These are phyloP conservation scores for Leccinum subgranulosum DNA, from an alignment of 768 basidiomycete species.

Conservation along the genomic window DNA sequence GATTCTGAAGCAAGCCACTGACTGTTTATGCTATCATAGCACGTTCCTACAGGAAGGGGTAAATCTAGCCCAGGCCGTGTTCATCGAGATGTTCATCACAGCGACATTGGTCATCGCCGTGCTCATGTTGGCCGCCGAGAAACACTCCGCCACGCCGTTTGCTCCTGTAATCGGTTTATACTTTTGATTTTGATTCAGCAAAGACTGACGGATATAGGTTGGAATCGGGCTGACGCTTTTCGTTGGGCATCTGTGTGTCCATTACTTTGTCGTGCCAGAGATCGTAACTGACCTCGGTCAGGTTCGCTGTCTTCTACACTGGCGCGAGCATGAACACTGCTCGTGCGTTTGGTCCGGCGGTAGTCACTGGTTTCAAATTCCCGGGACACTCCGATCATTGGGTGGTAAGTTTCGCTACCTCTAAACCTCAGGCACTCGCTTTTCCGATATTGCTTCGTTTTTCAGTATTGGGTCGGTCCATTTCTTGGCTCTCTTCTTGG, in stretches of 20 bases:
- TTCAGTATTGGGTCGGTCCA: conserved; percentile 70
- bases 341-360: conserved; percentile 67
- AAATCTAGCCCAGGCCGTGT: conserved; percentile 56
- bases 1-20: neutral
- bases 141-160: conserved; percentile 62
- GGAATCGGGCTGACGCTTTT: conserved; percentile 68
- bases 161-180: conserved; percentile 49
- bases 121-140: conserved; percentile 73
- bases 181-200: neutral
- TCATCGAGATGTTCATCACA: conserved; percentile 73
- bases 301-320: conserved; percentile 60
- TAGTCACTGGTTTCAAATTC: conserved; percentile 51
- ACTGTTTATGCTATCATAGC: conserved; percentile 31
- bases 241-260: conserved; percentile 53
- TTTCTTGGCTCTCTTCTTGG: conserved; percentile 62
- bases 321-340: conserved; percentile 70
- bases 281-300: conserved; percentile 16
- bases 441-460: conserved; percentile 5
- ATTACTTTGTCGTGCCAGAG: neutral
- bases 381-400: conserved; percentile 46
- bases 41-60: conserved; percentile 44
- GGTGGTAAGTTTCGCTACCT: conserved; percentile 45
- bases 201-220: conserved; percentile 36
- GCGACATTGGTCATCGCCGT: conserved; percentile 56
- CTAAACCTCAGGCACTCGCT: neutral